phyloP scores from a whole-genome alignment of 352 stramenopile genomes.

The Globisporangium heterothallicum region DNA sequence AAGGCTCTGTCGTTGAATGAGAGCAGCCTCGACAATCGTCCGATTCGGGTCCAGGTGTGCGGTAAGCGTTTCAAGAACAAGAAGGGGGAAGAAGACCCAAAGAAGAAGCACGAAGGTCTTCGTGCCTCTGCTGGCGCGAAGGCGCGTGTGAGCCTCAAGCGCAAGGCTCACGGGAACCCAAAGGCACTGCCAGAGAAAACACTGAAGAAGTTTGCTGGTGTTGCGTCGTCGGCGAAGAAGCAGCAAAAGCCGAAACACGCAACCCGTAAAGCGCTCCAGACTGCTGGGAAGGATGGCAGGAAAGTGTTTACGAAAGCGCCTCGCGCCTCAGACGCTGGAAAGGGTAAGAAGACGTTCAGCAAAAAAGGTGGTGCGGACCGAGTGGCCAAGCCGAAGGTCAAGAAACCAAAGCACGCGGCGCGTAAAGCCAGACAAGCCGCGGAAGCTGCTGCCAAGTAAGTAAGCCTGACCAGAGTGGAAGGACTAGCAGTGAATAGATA shows the following conservation, averaged over 20 bases:
- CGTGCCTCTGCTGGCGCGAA: constrained; percentile 46
- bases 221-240: constrained; percentile 32
- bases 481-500: constrained; percentile 10
- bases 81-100: constrained; percentile 39
- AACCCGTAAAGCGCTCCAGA: constrained; percentile 38
- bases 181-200: constrained; percentile 14
- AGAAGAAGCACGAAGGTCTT: constrained; percentile 50
- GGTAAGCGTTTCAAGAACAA: constrained; percentile 85
- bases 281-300: constrained; percentile 15
- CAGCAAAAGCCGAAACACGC: constrained; percentile 49
- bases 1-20: constrained; percentile 67
- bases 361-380: constrained; percentile 13
- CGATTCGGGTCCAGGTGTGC: constrained; percentile 73
- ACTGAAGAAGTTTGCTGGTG: constrained; percentile 26
- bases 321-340: background rate
- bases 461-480: constrained; percentile 11
- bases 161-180: constrained; percentile 13
- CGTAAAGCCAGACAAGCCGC: constrained; percentile 55
- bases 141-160: constrained; percentile 62
- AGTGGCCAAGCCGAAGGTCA: constrained; percentile 29
- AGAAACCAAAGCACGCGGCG: constrained; percentile 70
- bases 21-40: constrained; percentile 61
- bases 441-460: constrained; percentile 32
- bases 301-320: constrained; percentile 11
- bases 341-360: constrained; percentile 19